Evolutionary conservation across 2,329 filamentous ascomycete genomes (phyloP).

Genomic region (Diaporthe capsici): DNA sequence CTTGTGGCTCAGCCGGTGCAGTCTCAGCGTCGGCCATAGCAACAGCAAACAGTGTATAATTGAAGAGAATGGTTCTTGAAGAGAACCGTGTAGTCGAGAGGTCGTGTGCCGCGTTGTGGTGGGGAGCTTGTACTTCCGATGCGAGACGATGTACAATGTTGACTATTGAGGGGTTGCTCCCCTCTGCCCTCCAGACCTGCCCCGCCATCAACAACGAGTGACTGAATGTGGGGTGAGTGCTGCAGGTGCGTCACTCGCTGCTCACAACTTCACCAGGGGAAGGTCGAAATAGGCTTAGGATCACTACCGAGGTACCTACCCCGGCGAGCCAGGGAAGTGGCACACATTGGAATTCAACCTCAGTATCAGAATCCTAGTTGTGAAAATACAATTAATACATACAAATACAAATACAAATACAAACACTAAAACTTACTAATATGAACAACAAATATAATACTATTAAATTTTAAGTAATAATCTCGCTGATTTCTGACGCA

Average conservation of each 20-base stretch:
- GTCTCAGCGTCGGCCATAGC: constrained; percentile 68
- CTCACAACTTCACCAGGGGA: neutral
- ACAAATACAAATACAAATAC: no score
- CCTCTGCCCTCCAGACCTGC: neutral
- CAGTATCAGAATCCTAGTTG: no score
- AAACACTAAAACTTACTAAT: no score
- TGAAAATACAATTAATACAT: no score
- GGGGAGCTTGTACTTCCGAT: constrained; percentile 19
- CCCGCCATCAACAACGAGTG: constrained; percentile 1
- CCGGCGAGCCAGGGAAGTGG: no score
- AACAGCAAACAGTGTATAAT: constrained; percentile 39
- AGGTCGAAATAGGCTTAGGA: neutral
- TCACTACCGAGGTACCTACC: neutral
- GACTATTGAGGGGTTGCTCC: constrained; percentile 21
- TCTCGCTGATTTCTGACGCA: no score
- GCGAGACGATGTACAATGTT: neutral
- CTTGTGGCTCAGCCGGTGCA: constrained; percentile 61
- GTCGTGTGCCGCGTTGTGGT: constrained; percentile 4
- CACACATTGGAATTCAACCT: no score
- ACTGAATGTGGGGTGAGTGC: constrained; percentile 14
- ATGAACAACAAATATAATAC: no score
- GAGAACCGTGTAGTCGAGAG: neutral
- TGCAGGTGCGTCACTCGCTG: constrained; percentile 14
- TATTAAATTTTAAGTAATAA: no score
- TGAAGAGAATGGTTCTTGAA: constrained; percentile 6